A percentile compares a stretch with the other conserved stretches of the same genome.
phyloP scores from a whole-genome alignment of 768 basidiomycete species.

The Cyclocybe cylindracea region DNA sequence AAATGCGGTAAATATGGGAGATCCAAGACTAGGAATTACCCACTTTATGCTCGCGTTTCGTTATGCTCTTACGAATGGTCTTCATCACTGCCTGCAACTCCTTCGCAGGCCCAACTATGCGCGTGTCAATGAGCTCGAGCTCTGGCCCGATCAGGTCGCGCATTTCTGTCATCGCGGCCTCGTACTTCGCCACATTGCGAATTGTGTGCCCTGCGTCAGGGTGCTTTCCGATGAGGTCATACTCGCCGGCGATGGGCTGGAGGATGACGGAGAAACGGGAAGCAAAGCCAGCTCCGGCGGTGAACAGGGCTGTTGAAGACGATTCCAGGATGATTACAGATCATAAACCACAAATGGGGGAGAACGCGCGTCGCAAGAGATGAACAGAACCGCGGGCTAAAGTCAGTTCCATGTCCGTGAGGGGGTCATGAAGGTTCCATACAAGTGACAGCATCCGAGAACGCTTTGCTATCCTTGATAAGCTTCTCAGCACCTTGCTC shows the following conservation, averaged over 20 bases:
- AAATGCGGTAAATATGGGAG: conserved; percentile 2
- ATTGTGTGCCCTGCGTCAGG: conserved; percentile 80
- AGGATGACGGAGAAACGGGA: conserved; percentile 65
- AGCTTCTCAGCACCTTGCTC: conserved; percentile 87
- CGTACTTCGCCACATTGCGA: conserved; percentile 72
- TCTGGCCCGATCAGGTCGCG: conserved; percentile 80
- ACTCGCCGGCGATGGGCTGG: conserved; percentile 72
- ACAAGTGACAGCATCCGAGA: conserved; percentile 82
- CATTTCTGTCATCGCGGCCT: conserved; percentile 80
- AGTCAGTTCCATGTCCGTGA: conserved; percentile 4
- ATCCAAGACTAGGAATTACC: conserved; percentile 8
- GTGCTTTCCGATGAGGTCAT: conserved; percentile 75
- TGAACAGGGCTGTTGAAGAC: conserved; percentile 57
- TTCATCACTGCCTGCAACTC: conserved; percentile 89
- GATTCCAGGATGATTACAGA: not conserved
- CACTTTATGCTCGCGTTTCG: conserved; percentile 96
- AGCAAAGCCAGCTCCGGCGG: conserved; percentile 60
- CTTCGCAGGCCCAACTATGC: conserved; percentile 84
- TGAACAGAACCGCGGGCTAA: not conserved
- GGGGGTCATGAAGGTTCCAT: conserved; percentile 24
- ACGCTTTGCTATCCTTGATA: conserved; percentile 88
- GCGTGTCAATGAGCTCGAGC: conserved; percentile 88
- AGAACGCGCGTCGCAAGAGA: not conserved
- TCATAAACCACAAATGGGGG: too few relatives aligned
- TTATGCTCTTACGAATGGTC: conserved; percentile 89